Conservation (phyloP, 352 stramenopile genomes). For the Globisporangium cylindrosporum region DNA sequence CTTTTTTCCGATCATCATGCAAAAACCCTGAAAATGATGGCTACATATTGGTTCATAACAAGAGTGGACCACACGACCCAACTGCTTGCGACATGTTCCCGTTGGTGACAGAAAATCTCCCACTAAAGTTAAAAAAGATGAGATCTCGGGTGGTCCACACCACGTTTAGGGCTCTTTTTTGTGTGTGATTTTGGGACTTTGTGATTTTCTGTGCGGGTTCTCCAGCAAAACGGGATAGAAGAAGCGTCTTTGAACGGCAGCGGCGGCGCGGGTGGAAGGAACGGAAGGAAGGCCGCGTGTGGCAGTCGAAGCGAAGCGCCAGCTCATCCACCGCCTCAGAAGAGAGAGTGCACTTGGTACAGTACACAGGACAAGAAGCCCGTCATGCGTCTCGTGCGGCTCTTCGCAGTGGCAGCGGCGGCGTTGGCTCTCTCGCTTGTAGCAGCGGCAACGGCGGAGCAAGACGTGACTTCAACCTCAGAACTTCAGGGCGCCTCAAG, state of each 20-base stretch:
- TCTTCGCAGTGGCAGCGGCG: neutral
- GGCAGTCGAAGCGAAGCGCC: no score
- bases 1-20: no score
- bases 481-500: neutral
- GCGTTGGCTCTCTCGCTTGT: neutral
- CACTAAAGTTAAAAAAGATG: neutral
- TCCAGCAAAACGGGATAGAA: neutral
- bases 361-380: neutral
- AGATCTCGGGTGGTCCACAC: neutral
- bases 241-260: neutral
- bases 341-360: neutral
- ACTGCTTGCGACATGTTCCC: neutral
- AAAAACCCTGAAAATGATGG: neutral
- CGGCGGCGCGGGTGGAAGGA: neutral
- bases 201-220: neutral
- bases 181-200: no score
- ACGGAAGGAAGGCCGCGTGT: neutral
- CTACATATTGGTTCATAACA: neutral
- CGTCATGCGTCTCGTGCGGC: neutral
- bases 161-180: neutral
- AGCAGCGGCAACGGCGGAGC: neutral
- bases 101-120: neutral
- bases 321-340: neutral
- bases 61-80: neutral
- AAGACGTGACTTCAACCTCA: neutral